Percentiles rank a stretch among this genome's conserved stretches.
Conservation (phyloP, 257 asterid genomes). For the Plantago major region DNA sequence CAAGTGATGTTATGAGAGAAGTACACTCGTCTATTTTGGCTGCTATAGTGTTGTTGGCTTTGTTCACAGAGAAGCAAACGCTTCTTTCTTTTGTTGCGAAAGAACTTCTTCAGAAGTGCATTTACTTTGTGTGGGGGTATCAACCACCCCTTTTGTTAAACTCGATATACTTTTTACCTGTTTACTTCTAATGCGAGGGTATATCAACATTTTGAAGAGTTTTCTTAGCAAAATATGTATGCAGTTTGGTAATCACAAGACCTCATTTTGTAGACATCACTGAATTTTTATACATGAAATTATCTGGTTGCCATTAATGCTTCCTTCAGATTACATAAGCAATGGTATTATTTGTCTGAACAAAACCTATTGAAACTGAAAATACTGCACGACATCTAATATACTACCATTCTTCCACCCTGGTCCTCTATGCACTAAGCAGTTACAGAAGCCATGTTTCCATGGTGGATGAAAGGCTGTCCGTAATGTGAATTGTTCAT, state of each 20-base stretch:
- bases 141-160: too few species aligned
- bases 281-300: neutral
- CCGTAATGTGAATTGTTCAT: neutral
- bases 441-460: constrained; percentile 42
- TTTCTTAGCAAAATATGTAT: constrained; percentile 1
- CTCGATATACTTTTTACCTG: neutral
- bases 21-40: constrained; percentile 6
- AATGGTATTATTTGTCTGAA: neutral
- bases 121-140: neutral
- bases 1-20: neutral
- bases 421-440: constrained; percentile 12
- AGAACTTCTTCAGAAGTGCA: constrained; percentile 1
- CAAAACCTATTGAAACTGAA: neutral
- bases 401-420: neutral
- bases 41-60: constrained; percentile 3
- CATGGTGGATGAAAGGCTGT: constrained; percentile 23
- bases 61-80: constrained; percentile 13
- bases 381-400: neutral
- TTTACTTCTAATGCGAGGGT: constrained; percentile 9
- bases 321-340: neutral
- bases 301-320: neutral
- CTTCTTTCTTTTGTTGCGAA: constrained; percentile 10
- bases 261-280: neutral
- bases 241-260: neutral
- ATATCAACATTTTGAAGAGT: constrained; percentile 4